Conservation (phyloP, 192 early-diverging fungal species). For the Coemansia biformis region DNA sequence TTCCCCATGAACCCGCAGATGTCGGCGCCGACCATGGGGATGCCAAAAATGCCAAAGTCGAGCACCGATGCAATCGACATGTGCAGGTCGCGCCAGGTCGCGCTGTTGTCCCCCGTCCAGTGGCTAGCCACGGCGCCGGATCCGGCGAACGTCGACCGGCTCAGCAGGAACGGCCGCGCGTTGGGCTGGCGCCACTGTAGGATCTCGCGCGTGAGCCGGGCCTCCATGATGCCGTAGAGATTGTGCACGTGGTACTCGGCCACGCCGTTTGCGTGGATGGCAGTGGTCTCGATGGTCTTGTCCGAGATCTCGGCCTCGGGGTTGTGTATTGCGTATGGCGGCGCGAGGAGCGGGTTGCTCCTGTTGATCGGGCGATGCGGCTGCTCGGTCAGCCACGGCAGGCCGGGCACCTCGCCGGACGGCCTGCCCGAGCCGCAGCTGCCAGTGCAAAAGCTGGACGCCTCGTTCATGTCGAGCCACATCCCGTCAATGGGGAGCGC, state of each 20-base stretch:
- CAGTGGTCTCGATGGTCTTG: constrained; percentile 49
- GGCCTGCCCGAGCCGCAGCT: constrained; percentile 42
- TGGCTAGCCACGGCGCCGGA: constrained; percentile 47
- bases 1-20: constrained; percentile 64
- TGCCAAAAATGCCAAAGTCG: constrained; percentile 66
- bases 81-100: constrained; percentile 56
- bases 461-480: constrained; percentile 74
- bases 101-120: constrained; percentile 58
- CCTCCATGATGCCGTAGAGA: constrained; percentile 60
- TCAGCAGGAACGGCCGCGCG: constrained; percentile 57
- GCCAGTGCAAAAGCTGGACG: constrained; percentile 60
- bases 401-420: constrained; percentile 8
- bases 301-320: constrained; percentile 42
- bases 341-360: constrained; percentile 36
- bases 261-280: constrained; percentile 51
- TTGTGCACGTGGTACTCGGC: constrained; percentile 56
- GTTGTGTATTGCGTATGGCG: constrained; percentile 54
- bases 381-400: constrained; percentile 12
- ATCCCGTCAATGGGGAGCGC: constrained; percentile 51
- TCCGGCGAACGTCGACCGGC: constrained; percentile 61
- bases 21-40: constrained; percentile 66
- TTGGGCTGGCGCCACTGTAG: constrained; percentile 38
- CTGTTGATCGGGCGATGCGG: constrained; percentile 25
- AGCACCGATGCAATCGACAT: constrained; percentile 57
- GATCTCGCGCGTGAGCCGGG: constrained; percentile 44